These are phyloP conservation scores for Suillus tomentosus DNA, from an alignment of 768 basidiomycete species.

Conservation along the genomic window DNA sequence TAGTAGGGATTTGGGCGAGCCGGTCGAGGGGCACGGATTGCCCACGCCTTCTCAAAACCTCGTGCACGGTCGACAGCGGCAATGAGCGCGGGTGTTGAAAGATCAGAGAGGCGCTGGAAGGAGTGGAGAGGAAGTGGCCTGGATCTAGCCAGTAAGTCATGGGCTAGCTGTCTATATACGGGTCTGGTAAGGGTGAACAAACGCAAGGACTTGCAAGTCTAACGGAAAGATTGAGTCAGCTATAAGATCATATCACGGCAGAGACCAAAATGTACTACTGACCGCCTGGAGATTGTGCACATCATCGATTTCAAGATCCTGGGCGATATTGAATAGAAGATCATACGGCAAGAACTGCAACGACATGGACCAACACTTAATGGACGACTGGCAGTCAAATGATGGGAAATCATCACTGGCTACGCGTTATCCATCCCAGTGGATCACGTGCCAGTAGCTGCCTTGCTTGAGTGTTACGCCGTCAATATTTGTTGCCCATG, in stretches of 20 bases:
- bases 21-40: slow-evolving; percentile 57
- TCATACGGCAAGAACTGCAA: slow-evolving; percentile 63
- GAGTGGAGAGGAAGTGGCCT: slow-evolving; percentile 69
- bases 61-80: slow-evolving; percentile 64
- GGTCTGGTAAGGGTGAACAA: slow-evolving; percentile 65
- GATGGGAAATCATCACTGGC: slow-evolving; percentile 4
- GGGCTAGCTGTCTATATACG: slow-evolving; percentile 67
- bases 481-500: too few species aligned
- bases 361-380: slow-evolving; percentile 24
- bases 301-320: slow-evolving; percentile 60
- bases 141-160: slow-evolving; percentile 62
- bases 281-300: slow-evolving; percentile 64
- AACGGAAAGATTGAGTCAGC: slow-evolving; percentile 6
- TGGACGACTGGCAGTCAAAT: background rate
- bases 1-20: slow-evolving; percentile 25
- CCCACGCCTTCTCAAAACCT: slow-evolving; percentile 64
- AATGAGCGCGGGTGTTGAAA: slow-evolving; percentile 62
- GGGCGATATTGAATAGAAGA: slow-evolving; percentile 66
- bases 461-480: too few species aligned
- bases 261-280: slow-evolving; percentile 39
- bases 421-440: background rate
- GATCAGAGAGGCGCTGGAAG: slow-evolving; percentile 68
- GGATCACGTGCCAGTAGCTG: background rate
- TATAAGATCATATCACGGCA: slow-evolving; percentile 6
- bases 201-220: slow-evolving; percentile 66